phyloP scores from a whole-genome alignment of 75 land plant species.

The Gnetum montanum region DNA sequence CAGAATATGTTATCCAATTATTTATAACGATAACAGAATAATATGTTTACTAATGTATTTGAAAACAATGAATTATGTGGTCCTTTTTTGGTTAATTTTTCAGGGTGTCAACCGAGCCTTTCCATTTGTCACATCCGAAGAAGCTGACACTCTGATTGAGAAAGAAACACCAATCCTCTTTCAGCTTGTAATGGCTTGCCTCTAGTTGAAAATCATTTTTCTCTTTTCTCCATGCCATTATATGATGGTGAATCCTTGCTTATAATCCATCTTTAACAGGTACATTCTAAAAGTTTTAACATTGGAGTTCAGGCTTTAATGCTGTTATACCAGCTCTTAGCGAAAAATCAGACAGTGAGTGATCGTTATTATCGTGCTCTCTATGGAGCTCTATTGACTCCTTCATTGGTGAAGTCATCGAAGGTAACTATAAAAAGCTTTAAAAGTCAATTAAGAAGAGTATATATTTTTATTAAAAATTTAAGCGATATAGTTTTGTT shows the following conservation, averaged over 20 bases:
- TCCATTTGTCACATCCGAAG: slow-evolving; percentile 72
- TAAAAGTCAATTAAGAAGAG: no score
- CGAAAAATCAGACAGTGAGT: slow-evolving; percentile 85
- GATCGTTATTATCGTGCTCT: slow-evolving; percentile 93
- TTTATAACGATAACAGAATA: no score
- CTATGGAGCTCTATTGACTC: slow-evolving; percentile 75
- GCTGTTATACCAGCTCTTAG: slow-evolving; percentile 79
- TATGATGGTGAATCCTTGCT: not conserved
- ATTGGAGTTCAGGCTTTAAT: slow-evolving; percentile 93
- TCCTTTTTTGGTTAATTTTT: no score
- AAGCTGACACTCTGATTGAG: slow-evolving; percentile 71
- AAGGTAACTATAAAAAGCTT: slow-evolving; percentile 30
- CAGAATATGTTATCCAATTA: no score
- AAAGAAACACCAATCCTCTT: slow-evolving; percentile 87
- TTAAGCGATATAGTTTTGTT: no score
- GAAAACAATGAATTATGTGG: no score
- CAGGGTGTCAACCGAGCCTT: slow-evolving; percentile 99
- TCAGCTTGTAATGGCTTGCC: slow-evolving; percentile 42
- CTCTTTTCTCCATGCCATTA: slow-evolving; percentile 1
- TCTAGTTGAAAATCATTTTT: not conserved
- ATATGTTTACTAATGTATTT: no score
- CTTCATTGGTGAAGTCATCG: slow-evolving; percentile 72
- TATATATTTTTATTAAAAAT: no score
- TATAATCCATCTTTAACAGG: slow-evolving; percentile 24
- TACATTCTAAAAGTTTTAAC: slow-evolving; percentile 90